Percentiles rank a stretch among this genome's conserved stretches.
These are phyloP conservation scores for Lachnellula subtilissima DNA, from an alignment of 2,329 filamentous ascomycete genomes.

Conservation along the genomic window DNA sequence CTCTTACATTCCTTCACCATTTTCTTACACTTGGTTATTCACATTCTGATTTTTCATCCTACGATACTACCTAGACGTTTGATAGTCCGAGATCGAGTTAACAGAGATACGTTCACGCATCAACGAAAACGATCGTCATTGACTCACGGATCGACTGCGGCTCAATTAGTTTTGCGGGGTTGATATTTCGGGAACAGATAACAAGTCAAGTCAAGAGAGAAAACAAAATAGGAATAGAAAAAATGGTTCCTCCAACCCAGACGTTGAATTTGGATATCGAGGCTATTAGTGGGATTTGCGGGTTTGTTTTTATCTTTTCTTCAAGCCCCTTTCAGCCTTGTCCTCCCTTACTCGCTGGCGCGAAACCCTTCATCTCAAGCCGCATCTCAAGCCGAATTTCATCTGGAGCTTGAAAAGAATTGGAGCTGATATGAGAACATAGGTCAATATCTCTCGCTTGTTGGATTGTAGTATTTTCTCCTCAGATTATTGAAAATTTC, in stretches of 20 bases:
- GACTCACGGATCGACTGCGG: too few species aligned
- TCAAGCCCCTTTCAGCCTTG: neutral
- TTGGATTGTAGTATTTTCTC: conserved; percentile 93
- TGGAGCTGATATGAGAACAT: conserved; percentile 12
- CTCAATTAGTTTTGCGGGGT: too few species aligned
- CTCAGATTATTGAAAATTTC: conserved; percentile 95
- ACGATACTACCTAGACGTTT: too few species aligned
- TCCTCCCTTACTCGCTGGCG: neutral
- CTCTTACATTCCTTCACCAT: too few species aligned
- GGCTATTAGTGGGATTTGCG: conserved; percentile 87
- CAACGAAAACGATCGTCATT: too few species aligned
- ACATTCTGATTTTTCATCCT: too few species aligned
- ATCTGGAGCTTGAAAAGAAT: neutral
- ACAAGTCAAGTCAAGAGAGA: too few species aligned
- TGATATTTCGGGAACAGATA: too few species aligned
- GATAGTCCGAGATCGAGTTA: too few species aligned
- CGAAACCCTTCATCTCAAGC: neutral
- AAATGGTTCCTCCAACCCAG: conserved; percentile 45
- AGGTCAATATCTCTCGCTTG: conserved; percentile 95
- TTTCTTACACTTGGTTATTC: too few species aligned
- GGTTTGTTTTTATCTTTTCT: conserved; percentile 44
- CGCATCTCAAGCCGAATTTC: too few species aligned
- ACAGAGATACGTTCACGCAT: too few species aligned
- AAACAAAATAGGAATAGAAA: neutral
- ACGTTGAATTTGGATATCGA: conserved; percentile 73